Evolutionary conservation across 805 yeast species (phyloP), one percentile per base, ranked within the genome.

Genomic region (Lachancea thermotolerans): DNA sequence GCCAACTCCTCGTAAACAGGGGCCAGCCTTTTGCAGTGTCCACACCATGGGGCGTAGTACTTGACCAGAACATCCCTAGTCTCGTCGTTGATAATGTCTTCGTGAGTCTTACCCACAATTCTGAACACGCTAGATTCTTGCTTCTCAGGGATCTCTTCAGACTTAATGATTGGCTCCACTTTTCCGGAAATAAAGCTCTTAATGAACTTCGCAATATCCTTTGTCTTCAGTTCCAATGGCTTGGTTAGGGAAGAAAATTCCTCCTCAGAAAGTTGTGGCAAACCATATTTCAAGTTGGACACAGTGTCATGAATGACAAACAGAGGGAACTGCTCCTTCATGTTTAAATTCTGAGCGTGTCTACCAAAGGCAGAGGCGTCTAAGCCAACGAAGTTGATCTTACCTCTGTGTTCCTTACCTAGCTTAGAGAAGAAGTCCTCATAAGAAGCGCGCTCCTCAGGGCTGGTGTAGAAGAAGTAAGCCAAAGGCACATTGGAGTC

Each of bases 1-100:
- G 91, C 97, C 53, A 93, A 77, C 63, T 90, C 93, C 64, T 86
- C 95, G 73, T 81, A 91, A 47, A 73, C 74, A 61, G 96, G 96
- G 42, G 91, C 91, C 65, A 89, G 75, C 68, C 78, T 85, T 75
- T 87, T 88, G 74, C 96, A 88, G 74, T 89, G 96, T 39, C 96
- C 95, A 73, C 96, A 89, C 96, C 96, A 90, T 70, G 95, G 95
- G 40, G 98, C 97, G 62, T 86, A 90, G 70, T 90, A 91, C 72
- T 87, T 85, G 46, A 91, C 95, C 46, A 90, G 68, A 32, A 85
- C 82, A 62, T 85, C 91, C 70, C 80, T 83, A 16, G 54, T 59
- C 42, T 62, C 59, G 57, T 81, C 81, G 28, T 66, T 67, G 43
- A 87, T 75, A 48, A 87, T 69, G 30, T 74, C 78, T 41, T 85